Evolutionary conservation across 73 alveolate species (phyloP), one percentile per base, ranked within the genome.

Genomic region (Paramecium pentaurelia): DNA sequence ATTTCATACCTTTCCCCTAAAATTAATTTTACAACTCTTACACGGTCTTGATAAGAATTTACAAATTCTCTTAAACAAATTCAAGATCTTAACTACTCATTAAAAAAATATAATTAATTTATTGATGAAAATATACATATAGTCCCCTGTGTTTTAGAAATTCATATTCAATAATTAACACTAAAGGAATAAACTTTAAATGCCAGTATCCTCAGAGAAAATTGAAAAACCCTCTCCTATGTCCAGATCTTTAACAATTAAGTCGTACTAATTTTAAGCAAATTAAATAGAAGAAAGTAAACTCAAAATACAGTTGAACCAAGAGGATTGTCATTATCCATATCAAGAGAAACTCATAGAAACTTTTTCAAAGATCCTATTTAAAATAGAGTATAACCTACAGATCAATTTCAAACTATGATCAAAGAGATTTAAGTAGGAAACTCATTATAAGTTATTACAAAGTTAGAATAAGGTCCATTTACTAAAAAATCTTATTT

Each of bases 41-140:
- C 11, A 64, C 28, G 2, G 51, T n/a, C 30, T 28, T 64, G 9
- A 64, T 64, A 12, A 64, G 84, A 32, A 8, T 11, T 32, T 64
- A 32, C 27, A 64, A 34, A 64, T 64, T 64, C 84, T 64, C 84
- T 28, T 64, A 64, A 9, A 64, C 51, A 64, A 64, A 64, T 64
- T 64, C 84, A 32, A 64, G 84, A 34, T 64, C 84, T 64, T 64
- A 64, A 64, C 84, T 87, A 60, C 71, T 58, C 86, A 60, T 59
- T 22, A 22, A 22, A 38, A 68, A 37, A 25, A 87, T 59, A 87
- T 64, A 40, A 36, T 54, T 54, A 54, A 68, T 68, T 68, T 12
- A 68, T 32, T 68, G 47, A 73, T 73, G 87, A 73, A 73, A 73
- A 73, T 73, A 12, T 73, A 73, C 22, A 73, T 73, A 37, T 28